Evolutionary conservation across 2,329 filamentous ascomycete species (phyloP).

Genomic region (Colletotrichum caudatum): DNA sequence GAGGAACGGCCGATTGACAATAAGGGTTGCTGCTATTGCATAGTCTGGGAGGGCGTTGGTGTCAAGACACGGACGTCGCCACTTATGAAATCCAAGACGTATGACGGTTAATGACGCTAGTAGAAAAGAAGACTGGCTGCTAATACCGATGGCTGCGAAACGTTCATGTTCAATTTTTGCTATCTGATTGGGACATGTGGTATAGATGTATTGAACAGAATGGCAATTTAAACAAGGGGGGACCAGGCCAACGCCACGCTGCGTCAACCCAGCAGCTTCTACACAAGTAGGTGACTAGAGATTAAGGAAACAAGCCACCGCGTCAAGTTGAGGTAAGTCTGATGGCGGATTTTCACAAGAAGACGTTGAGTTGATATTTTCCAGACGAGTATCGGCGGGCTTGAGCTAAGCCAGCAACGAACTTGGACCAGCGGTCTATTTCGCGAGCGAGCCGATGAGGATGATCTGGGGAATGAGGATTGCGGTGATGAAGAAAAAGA

Average conservation of each 20-base stretch:
- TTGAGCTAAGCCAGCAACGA: neutral
- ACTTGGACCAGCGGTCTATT: neutral
- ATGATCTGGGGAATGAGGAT: constrained; percentile 66
- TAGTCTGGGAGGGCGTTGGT: constrained; percentile 29
- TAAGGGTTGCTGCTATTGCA: constrained; percentile 18
- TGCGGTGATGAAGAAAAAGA: constrained; percentile 60
- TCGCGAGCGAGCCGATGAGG: constrained; percentile 51
- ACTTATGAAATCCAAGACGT: constrained; percentile 38
- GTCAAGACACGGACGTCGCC: constrained; percentile 32
- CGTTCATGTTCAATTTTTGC: neutral
- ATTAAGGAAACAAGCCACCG: too few species aligned
- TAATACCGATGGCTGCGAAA: neutral
- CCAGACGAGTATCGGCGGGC: neutral
- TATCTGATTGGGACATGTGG: neutral
- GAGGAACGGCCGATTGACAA: constrained; percentile 15
- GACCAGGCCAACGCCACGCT: neutral
- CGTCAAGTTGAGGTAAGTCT: neutral
- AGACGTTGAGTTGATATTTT: too few species aligned
- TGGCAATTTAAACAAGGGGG: too few species aligned
- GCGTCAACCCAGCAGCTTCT: neutral
- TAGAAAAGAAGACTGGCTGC: constrained; percentile 21
- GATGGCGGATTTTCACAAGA: neutral
- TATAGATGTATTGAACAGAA: neutral
- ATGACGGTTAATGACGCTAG: constrained; percentile 38
- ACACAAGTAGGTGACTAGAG: too few species aligned